These are phyloP conservation scores for Petunia hybrid DNA, from an alignment of 305 asterid genomes.

Conservation along the genomic window DNA sequence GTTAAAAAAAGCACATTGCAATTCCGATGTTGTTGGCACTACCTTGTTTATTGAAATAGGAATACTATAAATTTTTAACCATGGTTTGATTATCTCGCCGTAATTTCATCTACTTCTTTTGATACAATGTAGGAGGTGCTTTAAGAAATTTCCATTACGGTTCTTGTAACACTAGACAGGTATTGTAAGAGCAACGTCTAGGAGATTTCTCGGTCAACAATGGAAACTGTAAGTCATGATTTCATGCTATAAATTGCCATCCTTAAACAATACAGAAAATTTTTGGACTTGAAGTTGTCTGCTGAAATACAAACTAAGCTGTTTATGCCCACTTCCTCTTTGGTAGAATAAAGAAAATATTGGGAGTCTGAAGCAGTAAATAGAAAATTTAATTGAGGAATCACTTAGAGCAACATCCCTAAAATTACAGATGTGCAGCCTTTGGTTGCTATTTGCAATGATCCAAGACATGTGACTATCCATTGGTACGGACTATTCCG, in stretches of 20 bases:
- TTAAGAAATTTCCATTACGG: slow-evolving; percentile 33
- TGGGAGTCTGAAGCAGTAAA: slow-evolving; percentile 69
- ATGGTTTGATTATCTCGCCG: neutral
- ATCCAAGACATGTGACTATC: slow-evolving; percentile 71
- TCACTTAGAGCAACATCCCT: slow-evolving; percentile 66
- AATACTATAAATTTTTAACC: neutral
- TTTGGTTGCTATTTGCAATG: slow-evolving; percentile 71
- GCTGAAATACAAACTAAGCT: neutral
- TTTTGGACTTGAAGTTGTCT: neutral
- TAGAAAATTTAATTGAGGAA: slow-evolving; percentile 64
- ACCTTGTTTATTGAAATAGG: slow-evolving; percentile 12
- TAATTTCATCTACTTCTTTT: slow-evolving; percentile 1
- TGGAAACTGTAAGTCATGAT: slow-evolving; percentile 67
- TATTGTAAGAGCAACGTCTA: slow-evolving; percentile 49
- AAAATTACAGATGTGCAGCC: slow-evolving; percentile 66
- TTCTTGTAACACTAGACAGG: slow-evolving; percentile 73
- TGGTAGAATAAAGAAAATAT: slow-evolving; percentile 53
- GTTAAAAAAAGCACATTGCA: neutral
- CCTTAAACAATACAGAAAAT: neutral
- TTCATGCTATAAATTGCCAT: neutral
- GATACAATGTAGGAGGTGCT: neutral
- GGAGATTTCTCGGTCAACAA: slow-evolving; percentile 44
- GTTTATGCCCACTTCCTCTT: neutral
- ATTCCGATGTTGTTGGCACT: slow-evolving; percentile 25
- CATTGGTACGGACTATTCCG: slow-evolving; percentile 59